Base-by-base conservation (phyloP, 192 early-diverging fungal species). In the Umbelopsis sp. region DNA sequence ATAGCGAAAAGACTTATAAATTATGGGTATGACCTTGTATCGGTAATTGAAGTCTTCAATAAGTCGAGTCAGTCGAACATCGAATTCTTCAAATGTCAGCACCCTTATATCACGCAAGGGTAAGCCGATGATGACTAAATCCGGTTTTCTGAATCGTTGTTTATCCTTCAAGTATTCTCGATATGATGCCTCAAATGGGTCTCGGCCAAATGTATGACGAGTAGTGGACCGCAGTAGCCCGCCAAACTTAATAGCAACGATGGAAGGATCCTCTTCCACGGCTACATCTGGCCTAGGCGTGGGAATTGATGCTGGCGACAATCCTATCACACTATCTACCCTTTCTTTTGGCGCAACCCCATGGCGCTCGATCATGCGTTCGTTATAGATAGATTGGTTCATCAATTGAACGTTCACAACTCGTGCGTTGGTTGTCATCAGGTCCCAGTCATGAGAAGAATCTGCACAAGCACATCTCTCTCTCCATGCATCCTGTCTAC, bases 401-500 rank as follows among this genome's bases (percentile, higher is more conserved):
- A 61, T 30, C 9, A 61, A 30, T 25, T 8, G 33, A 35, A 61
- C 12, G 30, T 61, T 30, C 4, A 61, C 12, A 35, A 35, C 27
- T 23, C 30, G 15, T 5, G 18, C 16, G 11, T 25, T 18, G 13
- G 55, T 33, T 35, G 27, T 61, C 55, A 61, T 27, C 30, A 18
- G 37, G 13, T 61, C 33, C 55, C 55, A 61, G 55, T 61, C 30
- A n/a, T 61, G 4, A n/a, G 55, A 25, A 35, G 16, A 11, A 37
- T 61, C 30, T 12, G 55, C 55, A 37, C 55, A 61, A 5, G 55
- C 27, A 25, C 55, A 61, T 16, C 55, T 11, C 33, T 61, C 27
- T 7, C 55, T 27, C 55, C 55, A 61, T 35, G 55, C 55, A 35
- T 61, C 55, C 4, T 61, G 55, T 61, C 55, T 61, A 5, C 55